Conservation (phyloP, 805 yeast genomes). For the Brettanomyces bruxellensis region DNA sequence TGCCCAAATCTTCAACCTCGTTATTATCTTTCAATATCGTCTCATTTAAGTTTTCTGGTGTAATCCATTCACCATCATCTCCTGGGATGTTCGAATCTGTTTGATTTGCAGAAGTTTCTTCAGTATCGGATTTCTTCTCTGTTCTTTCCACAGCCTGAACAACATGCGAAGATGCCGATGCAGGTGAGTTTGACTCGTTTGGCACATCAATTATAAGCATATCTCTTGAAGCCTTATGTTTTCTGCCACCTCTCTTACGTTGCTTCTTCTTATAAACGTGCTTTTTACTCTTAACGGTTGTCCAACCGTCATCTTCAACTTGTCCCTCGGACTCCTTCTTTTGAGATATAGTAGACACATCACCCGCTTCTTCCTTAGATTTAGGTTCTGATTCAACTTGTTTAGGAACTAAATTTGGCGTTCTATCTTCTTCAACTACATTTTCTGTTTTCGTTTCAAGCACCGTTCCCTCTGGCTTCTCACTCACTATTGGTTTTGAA, state of each 20-base stretch:
- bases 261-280: conserved; percentile 24
- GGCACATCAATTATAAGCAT: too few species aligned
- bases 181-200: neutral
- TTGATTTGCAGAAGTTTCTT: conserved; percentile 32
- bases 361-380: neutral
- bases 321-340: neutral
- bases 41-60: conserved; percentile 73
- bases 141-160: neutral
- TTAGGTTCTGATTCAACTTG: too few species aligned
- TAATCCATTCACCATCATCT: conserved; percentile 87
- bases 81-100: conserved; percentile 24
- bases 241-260: conserved; percentile 58
- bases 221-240: conserved; percentile 43
- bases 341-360: too few species aligned
- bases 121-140: conserved; percentile 25
- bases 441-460: conserved; percentile 9
- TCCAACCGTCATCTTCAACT: conserved; percentile 4
- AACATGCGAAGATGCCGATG: neutral
- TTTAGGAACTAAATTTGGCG: neutral
- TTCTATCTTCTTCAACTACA: neutral
- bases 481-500: conserved; percentile 4
- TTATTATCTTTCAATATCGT: conserved; percentile 57
- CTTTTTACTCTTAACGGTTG: conserved; percentile 2
- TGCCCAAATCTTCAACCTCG: conserved; percentile 36
- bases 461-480: conserved; percentile 1